phyloP scores from a whole-genome alignment of 805 yeast species.

The Kodamaea laetipori region DNA sequence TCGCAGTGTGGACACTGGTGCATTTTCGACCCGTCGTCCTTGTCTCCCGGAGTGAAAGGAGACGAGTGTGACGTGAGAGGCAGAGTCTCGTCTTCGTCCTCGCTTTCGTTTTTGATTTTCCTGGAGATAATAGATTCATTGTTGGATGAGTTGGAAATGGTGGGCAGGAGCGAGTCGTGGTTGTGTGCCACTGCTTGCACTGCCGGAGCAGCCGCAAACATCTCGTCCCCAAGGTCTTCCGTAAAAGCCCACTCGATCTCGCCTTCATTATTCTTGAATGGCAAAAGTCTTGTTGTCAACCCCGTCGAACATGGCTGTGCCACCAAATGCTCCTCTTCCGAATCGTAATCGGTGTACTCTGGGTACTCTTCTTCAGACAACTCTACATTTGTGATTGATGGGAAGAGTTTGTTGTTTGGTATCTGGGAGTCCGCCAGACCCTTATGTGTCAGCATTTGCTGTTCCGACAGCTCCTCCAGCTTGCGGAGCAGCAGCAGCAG shows the following conservation, averaged over 20 bases:
- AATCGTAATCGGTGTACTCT: constrained; percentile 9
- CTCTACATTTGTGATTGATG: constrained; percentile 13
- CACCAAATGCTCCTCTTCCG: constrained; percentile 9
- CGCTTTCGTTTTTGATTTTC: constrained; percentile 19
- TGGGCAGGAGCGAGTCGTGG: constrained; percentile 33
- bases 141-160: constrained; percentile 39
- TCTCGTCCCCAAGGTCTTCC: constrained; percentile 35
- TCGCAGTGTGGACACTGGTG: constrained; percentile 53
- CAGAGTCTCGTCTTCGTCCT: constrained; percentile 22
- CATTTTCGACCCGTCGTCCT: constrained; percentile 21
- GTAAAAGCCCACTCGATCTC: constrained; percentile 60
- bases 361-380: not conserved
- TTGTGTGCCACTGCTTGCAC: not conserved
- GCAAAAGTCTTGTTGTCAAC: constrained; percentile 49
- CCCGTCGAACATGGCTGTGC: constrained; percentile 52
- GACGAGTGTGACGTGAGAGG: constrained; percentile 36
- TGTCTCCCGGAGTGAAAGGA: constrained; percentile 24
- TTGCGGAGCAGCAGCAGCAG: not conserved
- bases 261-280: constrained; percentile 53
- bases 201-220: constrained; percentile 3
- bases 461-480: constrained; percentile 1
- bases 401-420: constrained; percentile 16
- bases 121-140: constrained; percentile 32
- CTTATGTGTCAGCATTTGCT: too few species aligned
- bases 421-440: too few species aligned